phyloP scores from a whole-genome alignment of 768 basidiomycete species.

The Nidularia pulvinata region DNA sequence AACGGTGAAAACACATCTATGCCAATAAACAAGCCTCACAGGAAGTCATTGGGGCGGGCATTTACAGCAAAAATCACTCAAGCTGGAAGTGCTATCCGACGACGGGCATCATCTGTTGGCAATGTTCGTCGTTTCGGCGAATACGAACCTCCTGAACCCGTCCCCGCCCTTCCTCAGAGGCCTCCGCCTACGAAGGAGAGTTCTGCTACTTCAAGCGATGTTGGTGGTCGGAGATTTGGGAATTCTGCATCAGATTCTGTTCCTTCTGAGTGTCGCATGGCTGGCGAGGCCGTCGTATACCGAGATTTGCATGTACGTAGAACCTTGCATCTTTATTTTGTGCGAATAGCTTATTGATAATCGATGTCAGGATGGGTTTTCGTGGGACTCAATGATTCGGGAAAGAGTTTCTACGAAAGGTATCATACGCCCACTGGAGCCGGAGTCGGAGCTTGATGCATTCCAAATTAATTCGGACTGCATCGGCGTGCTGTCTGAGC shows the following conservation, averaged over 20 bases:
- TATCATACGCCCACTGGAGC: constrained; percentile 79
- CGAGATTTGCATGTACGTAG: constrained; percentile 38
- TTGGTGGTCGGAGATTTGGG: constrained; percentile 31
- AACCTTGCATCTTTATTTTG: neutral
- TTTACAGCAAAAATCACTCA: constrained; percentile 13
- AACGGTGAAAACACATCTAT: neutral
- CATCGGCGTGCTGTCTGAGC: constrained; percentile 79
- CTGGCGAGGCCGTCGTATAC: constrained; percentile 69
- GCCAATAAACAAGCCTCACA: neutral
- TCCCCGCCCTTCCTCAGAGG: neutral
- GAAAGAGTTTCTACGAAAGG: constrained; percentile 88
- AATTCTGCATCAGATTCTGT: constrained; percentile 7
- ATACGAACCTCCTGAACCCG: neutral
- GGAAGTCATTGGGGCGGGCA: constrained; percentile 17
- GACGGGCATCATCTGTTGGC: constrained; percentile 4
- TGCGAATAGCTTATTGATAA: neutral
- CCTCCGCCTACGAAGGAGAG: neutral
- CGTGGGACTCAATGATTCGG: constrained; percentile 75
- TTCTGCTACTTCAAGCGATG: constrained; percentile 22
- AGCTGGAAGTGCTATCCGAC: constrained; percentile 9
- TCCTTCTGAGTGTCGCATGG: constrained; percentile 27
- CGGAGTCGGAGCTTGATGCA: constrained; percentile 63
- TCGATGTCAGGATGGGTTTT: constrained; percentile 23
- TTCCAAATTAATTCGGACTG: constrained; percentile 63
- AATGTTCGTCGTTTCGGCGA: neutral